Evolutionary conservation across 257 asterid species (phyloP), one percentile per base, ranked within the genome.

Genomic region (Dorcoceras hygrometricum): DNA sequence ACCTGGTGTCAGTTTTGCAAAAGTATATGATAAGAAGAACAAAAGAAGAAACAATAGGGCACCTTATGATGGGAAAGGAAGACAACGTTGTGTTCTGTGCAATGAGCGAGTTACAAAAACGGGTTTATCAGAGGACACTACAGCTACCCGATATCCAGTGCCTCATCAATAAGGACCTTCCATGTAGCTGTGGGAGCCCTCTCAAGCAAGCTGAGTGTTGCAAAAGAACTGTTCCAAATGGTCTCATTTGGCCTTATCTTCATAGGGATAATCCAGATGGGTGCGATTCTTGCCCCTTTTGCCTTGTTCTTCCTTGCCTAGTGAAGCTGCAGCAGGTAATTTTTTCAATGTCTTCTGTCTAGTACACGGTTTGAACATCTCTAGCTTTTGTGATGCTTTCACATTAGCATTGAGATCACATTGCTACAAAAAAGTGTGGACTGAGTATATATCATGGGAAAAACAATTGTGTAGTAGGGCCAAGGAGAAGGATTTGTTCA

Each of bases 51-150:
- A 93, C 99, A 0, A 93, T 93, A 29, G 99, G 97, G 68, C 99
- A 90, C 73, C 96, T 93, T 71, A 88, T 93, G 97, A 77, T 81
- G 90, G 99, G 99, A 56, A 93, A 93, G 82, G 99, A 90, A 76
- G 99, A 93, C 67, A 93, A 93, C 62, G 86, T 90, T 46, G 99
- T 93, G 27, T 93, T 88, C 72, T 93, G 97, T 79, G 91, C 94
- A 27, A 88, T 93, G 99, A 93, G 95, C 43, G 94, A 85, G 57
- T 67, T 93, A 78, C 99, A 93, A 73, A 93, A 82, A 80, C 87
- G 92, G 69, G 94, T 86, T 73, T 93, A 93, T 70, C 85, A 80
- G 73, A 82, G 97, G 76, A 80, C 77, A 58, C 71, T 93, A 67
- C 94, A 79, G 85, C 77, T 91, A 53, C 97, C 99, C 23, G 99